These are phyloP conservation scores for Daldinia childiae DNA, from an alignment of 495 filamentous ascomycete genomes.

Conservation along the genomic window DNA sequence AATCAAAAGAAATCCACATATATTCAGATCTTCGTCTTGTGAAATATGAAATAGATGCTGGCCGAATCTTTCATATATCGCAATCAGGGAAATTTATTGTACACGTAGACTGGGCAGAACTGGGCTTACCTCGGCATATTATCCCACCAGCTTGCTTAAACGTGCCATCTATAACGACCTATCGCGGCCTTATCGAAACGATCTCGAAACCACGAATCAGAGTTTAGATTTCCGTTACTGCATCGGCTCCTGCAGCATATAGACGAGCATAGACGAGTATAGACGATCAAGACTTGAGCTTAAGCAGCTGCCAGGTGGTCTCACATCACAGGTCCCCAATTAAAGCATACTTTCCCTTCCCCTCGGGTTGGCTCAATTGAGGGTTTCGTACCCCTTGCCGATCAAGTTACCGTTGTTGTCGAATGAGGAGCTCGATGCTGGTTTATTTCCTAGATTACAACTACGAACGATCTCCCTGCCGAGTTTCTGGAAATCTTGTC, in stretches of 20 bases:
- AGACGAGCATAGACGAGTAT: not conserved
- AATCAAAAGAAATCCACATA: conserved; percentile 1
- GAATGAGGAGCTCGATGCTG: conserved; percentile 31
- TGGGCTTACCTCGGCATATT: conserved; percentile 26
- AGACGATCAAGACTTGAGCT: not conserved
- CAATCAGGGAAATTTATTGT: conserved; percentile 10
- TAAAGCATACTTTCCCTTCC: conserved; percentile 17
- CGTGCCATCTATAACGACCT: conserved; percentile 20
- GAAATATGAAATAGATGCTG: conserved; percentile 26
- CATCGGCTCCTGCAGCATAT: conserved; percentile 11
- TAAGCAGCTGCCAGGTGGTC: conserved; percentile 29
- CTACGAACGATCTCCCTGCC: not conserved
- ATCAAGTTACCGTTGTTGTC: not conserved
- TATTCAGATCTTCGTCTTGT: conserved; percentile 7
- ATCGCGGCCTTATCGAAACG: conserved; percentile 22
- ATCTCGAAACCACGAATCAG: conserved; percentile 26
- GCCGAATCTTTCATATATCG: conserved; percentile 19
- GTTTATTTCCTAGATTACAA: conserved; percentile 13
- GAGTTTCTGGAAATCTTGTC: conserved; percentile 10
- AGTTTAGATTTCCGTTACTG: not conserved
- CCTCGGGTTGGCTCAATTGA: conserved; percentile 18
- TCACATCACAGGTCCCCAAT: conserved; percentile 26
- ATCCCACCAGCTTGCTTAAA: conserved; percentile 12
- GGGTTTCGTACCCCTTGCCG: conserved; percentile 19
- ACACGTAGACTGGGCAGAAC: conserved; percentile 13